phyloP scores from a whole-genome alignment of 306 rosid species.

The Acacia confusa region DNA sequence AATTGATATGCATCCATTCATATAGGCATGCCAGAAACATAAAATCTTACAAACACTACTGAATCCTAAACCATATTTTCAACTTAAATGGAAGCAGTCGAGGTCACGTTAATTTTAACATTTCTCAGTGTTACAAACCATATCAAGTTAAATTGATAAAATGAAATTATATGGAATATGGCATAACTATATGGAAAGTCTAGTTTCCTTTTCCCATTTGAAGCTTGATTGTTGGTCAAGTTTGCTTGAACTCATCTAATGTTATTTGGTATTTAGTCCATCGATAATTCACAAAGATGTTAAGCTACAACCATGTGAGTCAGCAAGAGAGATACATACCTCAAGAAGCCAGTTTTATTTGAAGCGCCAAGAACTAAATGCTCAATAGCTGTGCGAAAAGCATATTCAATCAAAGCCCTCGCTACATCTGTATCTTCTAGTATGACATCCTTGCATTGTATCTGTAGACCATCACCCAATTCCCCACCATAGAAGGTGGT shows the following conservation, averaged over 20 bases:
- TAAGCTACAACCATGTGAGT: neutral
- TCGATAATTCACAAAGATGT: neutral
- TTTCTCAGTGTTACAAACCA: neutral
- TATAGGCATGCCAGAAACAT: neutral
- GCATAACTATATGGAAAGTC: neutral
- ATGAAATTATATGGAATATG: neutral
- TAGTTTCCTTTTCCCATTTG: neutral
- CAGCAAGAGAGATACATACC: neutral
- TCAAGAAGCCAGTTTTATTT: neutral
- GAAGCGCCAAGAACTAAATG: neutral
- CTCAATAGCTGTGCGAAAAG: neutral
- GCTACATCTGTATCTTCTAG: neutral
- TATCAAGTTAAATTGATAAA: neutral
- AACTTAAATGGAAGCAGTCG: neutral
- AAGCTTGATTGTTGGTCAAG: neutral
- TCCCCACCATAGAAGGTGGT: neutral
- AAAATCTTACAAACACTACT: neutral
- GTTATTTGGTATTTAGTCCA: neutral
- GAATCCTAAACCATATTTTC: neutral
- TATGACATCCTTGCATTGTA: neutral
- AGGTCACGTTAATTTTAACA: neutral
- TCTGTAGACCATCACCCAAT: neutral
- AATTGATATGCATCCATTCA: neutral
- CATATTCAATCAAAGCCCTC: neutral
- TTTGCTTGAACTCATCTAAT: neutral